Base-by-base conservation (phyloP, 345 rosid species). In the Dovyalis caffra region DNA sequence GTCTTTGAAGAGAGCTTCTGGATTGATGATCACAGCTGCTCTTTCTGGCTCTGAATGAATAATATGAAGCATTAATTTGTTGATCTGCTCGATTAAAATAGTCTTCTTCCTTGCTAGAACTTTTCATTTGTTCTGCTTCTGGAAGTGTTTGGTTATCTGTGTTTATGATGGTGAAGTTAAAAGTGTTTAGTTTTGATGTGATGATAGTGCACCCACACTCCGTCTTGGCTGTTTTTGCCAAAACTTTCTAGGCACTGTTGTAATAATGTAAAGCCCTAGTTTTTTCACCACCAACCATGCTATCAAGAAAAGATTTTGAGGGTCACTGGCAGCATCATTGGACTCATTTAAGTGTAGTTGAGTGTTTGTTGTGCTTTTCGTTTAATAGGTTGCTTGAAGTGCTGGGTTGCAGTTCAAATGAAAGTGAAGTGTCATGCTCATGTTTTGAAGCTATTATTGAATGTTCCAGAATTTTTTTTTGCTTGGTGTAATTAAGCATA, bases 391-490 rank as follows among this genome's bases (percentile, higher is more conserved):
- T 0, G 33, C 32, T 62, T 61, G 65, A 26, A 61, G 35, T 2
- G 60, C 8, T 0, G 60, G 60, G 60, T n/a, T 53, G 5, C 11
- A 61, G 21, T 61, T 14, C 35, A 29, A 62, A 62, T 12, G 60
- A 56, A n/a, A 28, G 20, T 38, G 57, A 71, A 71, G 33, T 18
- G 20, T 26, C 20, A 33, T 65, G 45, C 25, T 26, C 23, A 10
- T 56, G 11, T 18, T 66, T 61, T 56, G 68, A 56, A 73, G 58
- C 68, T 56, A 18, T 58, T 45, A 21, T 71, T 21, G 18, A 70
- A 60, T 53, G 23, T 40, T 12, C 60, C 53, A n/a, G 70, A 51
- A 57, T 40, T 64, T 58, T 34, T 65, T 45, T 20, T 63, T 43
- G 43, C 34, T 65, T 38, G 3, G 35, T 70, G 47, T 74, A 23